These are phyloP conservation scores for Lachancea thermotolerans DNA, from an alignment of 805 yeast genomes.

Conservation along the genomic window DNA sequence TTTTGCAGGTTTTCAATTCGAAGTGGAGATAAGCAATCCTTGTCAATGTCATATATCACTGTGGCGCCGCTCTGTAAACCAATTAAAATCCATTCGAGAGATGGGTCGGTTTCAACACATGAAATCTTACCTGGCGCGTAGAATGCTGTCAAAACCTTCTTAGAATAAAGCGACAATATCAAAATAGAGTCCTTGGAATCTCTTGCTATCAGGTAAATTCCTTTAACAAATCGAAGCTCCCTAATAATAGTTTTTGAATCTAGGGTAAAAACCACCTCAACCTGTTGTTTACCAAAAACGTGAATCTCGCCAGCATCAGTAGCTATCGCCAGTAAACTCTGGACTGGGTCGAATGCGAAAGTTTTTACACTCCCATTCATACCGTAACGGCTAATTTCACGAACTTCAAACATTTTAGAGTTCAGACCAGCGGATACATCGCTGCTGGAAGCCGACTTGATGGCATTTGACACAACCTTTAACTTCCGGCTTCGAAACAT, in stretches of 20 bases:
- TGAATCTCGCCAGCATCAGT: constrained; percentile 65
- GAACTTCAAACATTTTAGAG: constrained; percentile 29
- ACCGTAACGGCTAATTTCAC: constrained; percentile 43
- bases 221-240: constrained; percentile 62
- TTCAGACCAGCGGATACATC: constrained; percentile 27
- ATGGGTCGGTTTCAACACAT: constrained; percentile 72
- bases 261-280: constrained; percentile 57
- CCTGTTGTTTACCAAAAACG: constrained; percentile 79
- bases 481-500: constrained; percentile 33
- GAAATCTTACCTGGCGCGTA: constrained; percentile 62
- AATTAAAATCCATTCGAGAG: constrained; percentile 76
- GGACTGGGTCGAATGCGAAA: constrained; percentile 80
- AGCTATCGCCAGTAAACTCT: constrained; percentile 74
- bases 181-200: constrained; percentile 55
- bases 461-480: constrained; percentile 30
- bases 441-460: constrained; percentile 28
- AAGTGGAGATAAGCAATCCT: constrained; percentile 59
- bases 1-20: constrained; percentile 69
- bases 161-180: constrained; percentile 63
- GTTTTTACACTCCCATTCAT: constrained; percentile 58
- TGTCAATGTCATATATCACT: constrained; percentile 72
- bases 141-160: constrained; percentile 52
- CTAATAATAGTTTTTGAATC: constrained; percentile 45
- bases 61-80: constrained; percentile 76
- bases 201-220: constrained; percentile 71